phyloP scores from a whole-genome alignment of 2,329 filamentous ascomycete species.

The Claviceps fusiformis region DNA sequence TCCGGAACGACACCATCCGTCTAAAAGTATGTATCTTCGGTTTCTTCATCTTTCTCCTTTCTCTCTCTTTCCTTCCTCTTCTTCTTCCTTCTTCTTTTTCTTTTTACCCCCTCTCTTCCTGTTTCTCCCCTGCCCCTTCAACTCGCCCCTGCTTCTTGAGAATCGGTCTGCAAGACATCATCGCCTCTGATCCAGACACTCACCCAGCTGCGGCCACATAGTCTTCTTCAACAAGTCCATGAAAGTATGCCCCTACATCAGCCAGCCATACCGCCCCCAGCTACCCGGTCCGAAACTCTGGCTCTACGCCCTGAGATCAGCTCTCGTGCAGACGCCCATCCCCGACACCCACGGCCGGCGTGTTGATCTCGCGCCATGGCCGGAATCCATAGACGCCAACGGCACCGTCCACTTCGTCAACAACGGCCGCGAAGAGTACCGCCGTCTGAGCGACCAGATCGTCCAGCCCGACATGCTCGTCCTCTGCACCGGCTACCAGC shows the following conservation, averaged over 20 bases:
- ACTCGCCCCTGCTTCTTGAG: too few relatives aligned
- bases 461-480: slow-evolving; percentile 29
- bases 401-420: slow-evolving; percentile 22
- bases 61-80: too few relatives aligned
- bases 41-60: too few relatives aligned
- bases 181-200: too few relatives aligned
- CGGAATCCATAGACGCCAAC: slow-evolving; percentile 17
- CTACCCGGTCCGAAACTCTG: slow-evolving; percentile 9
- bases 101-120: too few relatives aligned
- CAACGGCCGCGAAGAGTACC: slow-evolving; percentile 17
- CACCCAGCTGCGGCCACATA: slow-evolving; percentile 4
- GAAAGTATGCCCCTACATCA: slow-evolving; percentile 24
- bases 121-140: too few relatives aligned
- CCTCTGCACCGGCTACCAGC: slow-evolving; percentile 30
- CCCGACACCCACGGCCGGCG: slow-evolving; percentile 18
- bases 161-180: too few relatives aligned
- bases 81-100: neutral
- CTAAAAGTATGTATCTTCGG: slow-evolving; percentile 9
- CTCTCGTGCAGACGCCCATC: slow-evolving; percentile 21
- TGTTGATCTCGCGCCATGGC: slow-evolving; percentile 31
- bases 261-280: slow-evolving; percentile 16
- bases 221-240: slow-evolving; percentile 28
- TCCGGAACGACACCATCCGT: slow-evolving; percentile 16
- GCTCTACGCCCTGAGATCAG: slow-evolving; percentile 17
- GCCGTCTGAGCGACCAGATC: slow-evolving; percentile 14